These are phyloP conservation scores for Scedosporium minutisporum DNA, from an alignment of 2,329 filamentous ascomycete genomes.

Conservation along the genomic window DNA sequence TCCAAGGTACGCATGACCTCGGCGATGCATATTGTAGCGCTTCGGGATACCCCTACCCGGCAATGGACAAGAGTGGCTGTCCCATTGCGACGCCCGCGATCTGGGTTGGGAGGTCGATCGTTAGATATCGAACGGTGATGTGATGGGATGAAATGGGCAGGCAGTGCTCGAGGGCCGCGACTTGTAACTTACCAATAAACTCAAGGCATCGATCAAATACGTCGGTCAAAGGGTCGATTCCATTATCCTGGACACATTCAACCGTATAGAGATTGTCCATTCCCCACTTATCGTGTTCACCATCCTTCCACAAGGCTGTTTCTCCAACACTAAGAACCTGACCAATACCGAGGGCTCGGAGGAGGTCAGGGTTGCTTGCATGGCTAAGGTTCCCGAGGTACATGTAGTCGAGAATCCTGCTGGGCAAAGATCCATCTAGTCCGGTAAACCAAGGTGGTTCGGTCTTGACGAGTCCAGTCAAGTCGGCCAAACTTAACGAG, in stretches of 20 bases:
- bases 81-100: constrained; percentile 64
- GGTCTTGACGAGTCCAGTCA: constrained; percentile 40
- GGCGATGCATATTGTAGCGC: constrained; percentile 97
- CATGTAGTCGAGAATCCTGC: constrained; percentile 83
- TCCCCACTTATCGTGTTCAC: constrained; percentile 64
- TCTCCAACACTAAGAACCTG: constrained; percentile 91
- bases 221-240: constrained; percentile 80
- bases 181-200: constrained; percentile 68
- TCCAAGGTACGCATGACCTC: constrained; percentile 82
- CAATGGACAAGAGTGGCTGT: constrained; percentile 91
- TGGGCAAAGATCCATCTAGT: constrained; percentile 85
- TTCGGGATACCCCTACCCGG: constrained; percentile 88
- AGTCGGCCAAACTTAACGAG: constrained; percentile 35
- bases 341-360: constrained; percentile 70
- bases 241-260: constrained; percentile 88
- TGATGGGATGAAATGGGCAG: not conserved
- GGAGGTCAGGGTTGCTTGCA: constrained; percentile 82
- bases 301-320: constrained; percentile 68
- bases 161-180: not conserved
- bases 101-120: constrained; percentile 32
- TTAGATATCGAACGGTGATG: not conserved
- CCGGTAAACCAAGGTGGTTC: constrained; percentile 73
- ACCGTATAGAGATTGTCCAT: constrained; percentile 70
- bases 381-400: constrained; percentile 90
- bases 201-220: constrained; percentile 79